phyloP scores from a whole-genome alignment of 2,329 filamentous ascomycete genomes.

The Calonectria henricotiae region DNA sequence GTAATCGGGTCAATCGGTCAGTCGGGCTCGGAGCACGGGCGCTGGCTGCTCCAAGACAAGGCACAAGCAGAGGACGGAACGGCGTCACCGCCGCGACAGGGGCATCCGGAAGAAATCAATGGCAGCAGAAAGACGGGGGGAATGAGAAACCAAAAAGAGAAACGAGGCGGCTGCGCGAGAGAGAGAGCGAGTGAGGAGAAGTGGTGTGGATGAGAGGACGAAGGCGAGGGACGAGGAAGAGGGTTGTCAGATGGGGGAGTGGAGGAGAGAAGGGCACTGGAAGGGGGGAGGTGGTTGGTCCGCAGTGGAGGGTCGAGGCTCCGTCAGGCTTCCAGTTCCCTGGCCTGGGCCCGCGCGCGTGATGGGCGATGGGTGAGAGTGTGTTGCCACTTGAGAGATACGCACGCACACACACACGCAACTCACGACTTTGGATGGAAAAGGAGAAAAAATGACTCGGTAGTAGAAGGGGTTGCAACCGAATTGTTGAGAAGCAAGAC shows the following conservation, averaged over 20 bases:
- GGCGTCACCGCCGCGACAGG: slow-evolving; percentile 54
- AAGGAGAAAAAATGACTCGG: slow-evolving; percentile 14
- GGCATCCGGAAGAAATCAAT: slow-evolving; percentile 51
- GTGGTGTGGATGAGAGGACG: slow-evolving; percentile 23
- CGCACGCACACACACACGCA: slow-evolving; percentile 21
- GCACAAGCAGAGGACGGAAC: slow-evolving; percentile 43
- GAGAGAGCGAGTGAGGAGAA: neutral
- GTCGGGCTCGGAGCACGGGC: slow-evolving; percentile 43
- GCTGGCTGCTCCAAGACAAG: slow-evolving; percentile 6
- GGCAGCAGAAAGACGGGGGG: slow-evolving; percentile 42
- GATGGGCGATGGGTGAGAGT: slow-evolving; percentile 21
- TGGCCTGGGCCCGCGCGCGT: slow-evolving; percentile 23
- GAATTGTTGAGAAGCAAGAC: neutral
- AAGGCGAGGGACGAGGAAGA: slow-evolving; percentile 27
- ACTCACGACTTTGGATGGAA: slow-evolving; percentile 6
- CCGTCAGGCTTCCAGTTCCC: slow-evolving; percentile 22
- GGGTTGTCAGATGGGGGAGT: slow-evolving; percentile 27
- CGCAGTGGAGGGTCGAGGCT: slow-evolving; percentile 27
- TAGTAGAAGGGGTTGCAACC: neutral
- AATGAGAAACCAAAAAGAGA: slow-evolving; percentile 28
- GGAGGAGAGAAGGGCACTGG: slow-evolving; percentile 27
- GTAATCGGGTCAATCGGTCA: slow-evolving; percentile 44
- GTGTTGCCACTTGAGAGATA: slow-evolving; percentile 24
- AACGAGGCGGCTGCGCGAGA: slow-evolving; percentile 21
- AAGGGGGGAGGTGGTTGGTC: slow-evolving; percentile 24